Base-by-base conservation (phyloP, 1,139 yeast species). In the Pichia sp. region DNA sequence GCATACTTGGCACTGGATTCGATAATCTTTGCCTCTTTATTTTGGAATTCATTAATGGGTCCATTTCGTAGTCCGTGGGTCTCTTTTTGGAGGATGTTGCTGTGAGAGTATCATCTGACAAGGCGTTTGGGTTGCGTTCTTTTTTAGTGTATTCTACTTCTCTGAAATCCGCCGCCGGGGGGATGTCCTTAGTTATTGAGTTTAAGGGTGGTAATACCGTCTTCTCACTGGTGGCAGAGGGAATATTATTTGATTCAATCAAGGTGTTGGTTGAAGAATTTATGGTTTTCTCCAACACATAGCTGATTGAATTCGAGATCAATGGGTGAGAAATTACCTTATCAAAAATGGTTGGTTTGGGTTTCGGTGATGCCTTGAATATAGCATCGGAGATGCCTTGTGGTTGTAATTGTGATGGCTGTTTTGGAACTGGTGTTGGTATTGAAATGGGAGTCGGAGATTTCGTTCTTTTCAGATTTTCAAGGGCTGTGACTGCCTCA, bases 301-400 rank as follows among this genome's bases (percentile, higher is more conserved):
- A 57, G 34, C 48, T 55, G 37, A 58, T 56, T 1, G 62, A 56
- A 29, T 49, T 50, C 4, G 61, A 54, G 2, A 58, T 58, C 6
- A 58, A 35, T 2, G 62, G 62, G 40, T 57, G 57, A 0, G 60
- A 48, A 3, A 59, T 53, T 26, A 58, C 55, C 39, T 56, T 57
- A 33, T 55, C 58, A 17, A 58, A 42, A 12, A 58, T 50, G 6
- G 59, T 51, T 3, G 45, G 34, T 9, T 25, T 23, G 5, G 18
- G 28, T 4, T 6, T 12, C 1, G 16, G 3, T 17, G 29, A 8
- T 29, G 20, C 13, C 16, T 18, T 6, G 5, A 18, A n/a, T 23
- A 13, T 6, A 2, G 29, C 20, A 26, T 13, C 11, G 7, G 29
- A 12, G 20, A 25, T 10, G 18, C 6, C 14, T 6, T 27, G 9